phyloP scores from a whole-genome alignment of 2,329 filamentous ascomycete genomes.

The Claviceps arundinis region DNA sequence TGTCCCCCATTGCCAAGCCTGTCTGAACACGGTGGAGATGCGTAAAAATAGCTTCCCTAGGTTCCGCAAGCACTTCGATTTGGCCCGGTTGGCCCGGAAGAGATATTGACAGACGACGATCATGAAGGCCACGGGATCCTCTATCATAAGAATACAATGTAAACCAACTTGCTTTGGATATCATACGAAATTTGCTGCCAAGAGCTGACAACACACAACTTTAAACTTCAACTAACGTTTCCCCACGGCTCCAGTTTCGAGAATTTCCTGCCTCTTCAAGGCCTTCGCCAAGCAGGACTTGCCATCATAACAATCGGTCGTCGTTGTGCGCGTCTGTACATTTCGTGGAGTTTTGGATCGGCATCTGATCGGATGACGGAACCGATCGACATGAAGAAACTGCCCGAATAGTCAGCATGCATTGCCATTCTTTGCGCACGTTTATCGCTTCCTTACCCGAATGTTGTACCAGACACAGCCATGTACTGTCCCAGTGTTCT shows the following conservation, averaged over 20 bases:
- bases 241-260: neutral
- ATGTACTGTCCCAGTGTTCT: constrained; percentile 94
- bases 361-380: constrained; percentile 90
- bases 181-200: constrained; percentile 2
- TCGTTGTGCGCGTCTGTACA: constrained; percentile 62
- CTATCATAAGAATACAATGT: neutral
- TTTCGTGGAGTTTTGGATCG: constrained; percentile 59
- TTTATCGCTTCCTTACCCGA: constrained; percentile 50
- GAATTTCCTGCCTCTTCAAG: neutral
- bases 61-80: neutral
- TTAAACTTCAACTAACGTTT: constrained; percentile 3
- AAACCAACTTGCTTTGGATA: neutral
- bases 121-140: neutral
- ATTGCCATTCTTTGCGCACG: neutral
- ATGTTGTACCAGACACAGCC: constrained; percentile 86
- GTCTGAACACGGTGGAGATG: neutral
- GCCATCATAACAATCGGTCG: constrained; percentile 52
- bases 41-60: neutral
- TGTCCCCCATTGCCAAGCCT: neutral
- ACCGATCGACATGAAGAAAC: constrained; percentile 98
- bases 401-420: constrained; percentile 19
- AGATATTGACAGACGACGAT: neutral
- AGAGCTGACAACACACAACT: neutral
- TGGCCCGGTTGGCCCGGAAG: neutral
- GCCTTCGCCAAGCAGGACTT: constrained; percentile 23